phyloP scores from a whole-genome alignment of 768 basidiomycete genomes.

The Serendipita sp. region DNA sequence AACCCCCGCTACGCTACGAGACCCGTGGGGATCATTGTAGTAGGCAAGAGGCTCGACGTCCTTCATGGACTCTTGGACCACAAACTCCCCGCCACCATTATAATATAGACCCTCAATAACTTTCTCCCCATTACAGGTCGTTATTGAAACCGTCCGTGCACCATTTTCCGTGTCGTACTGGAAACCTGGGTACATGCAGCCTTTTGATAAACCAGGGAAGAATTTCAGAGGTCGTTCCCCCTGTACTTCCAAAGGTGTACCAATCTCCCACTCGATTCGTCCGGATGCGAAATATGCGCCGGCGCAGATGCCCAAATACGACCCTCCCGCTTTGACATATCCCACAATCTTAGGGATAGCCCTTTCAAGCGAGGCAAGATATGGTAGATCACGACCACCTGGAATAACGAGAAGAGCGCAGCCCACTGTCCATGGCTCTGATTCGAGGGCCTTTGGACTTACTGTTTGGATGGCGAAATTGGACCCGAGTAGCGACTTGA shows the following conservation, averaged over 20 bases:
- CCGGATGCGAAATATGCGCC: conserved; percentile 35
- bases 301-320: conserved; percentile 49
- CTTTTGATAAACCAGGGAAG: conserved; percentile 24
- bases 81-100: conserved; percentile 29
- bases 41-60: conserved; percentile 22
- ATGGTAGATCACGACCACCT: conserved; percentile 32
- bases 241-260: conserved; percentile 21
- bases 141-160: conserved; percentile 21
- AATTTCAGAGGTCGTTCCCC: conserved; percentile 27
- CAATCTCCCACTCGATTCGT: conserved; percentile 25
- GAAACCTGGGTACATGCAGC: conserved; percentile 27
- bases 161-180: conserved; percentile 27
- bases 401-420: conserved; percentile 72
- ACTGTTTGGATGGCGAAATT: conserved; percentile 67
- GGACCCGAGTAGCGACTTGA: conserved; percentile 44
- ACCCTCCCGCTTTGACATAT: conserved; percentile 53
- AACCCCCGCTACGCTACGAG: conserved; percentile 22
- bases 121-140: conserved; percentile 13
- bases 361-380: conserved; percentile 21
- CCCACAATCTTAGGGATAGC: conserved; percentile 32
- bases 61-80: conserved; percentile 12
- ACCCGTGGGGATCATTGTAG: conserved; percentile 18
- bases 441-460: conserved; percentile 34
- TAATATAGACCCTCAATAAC: conserved; percentile 23
- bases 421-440: conserved; percentile 58